Evolutionary conservation across 805 yeast species (phyloP), one percentile per base, ranked within the genome.

Genomic region (Ogataea methylovora): DNA sequence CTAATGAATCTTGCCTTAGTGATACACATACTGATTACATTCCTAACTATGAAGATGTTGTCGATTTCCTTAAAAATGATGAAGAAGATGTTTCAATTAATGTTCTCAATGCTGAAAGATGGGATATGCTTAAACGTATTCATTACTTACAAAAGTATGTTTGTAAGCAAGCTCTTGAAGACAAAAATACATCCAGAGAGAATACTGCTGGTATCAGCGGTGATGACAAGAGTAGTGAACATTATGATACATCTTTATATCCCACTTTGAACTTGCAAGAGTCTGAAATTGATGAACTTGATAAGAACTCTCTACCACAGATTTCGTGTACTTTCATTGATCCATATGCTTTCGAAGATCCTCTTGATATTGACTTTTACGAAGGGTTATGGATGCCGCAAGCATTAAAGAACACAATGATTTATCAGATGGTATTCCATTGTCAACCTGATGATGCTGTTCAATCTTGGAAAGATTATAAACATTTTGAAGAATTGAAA

Each of bases 381-480:
- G 88, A 84, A 46, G 96, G 86, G 46, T 54, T 79, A 7, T 90
- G 96, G 96, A 73, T 69, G 52, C 79, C 79, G 5, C 76, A 74
- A 48, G 97, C 98, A 0, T 63, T 81, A 34, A 69, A 88, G 47
- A 92, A 92, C 51, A 86, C 97, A 0, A 67, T 73, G 39, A 62
- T 94, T 2, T 92, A 73, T 61, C 69, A 96, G 40, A 66, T 81
- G 55, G 84, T 92, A 1, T 92, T 92, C 69, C 88, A 88, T 43
- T 77, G 85, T 41, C 98, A 94, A 52, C 99, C 99, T 0, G 98
- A 92, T 57, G 86, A 90, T 54, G 67, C 75, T 6, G 97, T 90
- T n/a, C 68, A 68, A 17, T 72, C 87, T 0, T 92, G 99, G 99
- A 72, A 72, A 37, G 95, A 86, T 37, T 92, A 86, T 56, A 88